Evolutionary conservation across 768 basidiomycete species (phyloP).

Genomic region (Kwoniella sp.): DNA sequence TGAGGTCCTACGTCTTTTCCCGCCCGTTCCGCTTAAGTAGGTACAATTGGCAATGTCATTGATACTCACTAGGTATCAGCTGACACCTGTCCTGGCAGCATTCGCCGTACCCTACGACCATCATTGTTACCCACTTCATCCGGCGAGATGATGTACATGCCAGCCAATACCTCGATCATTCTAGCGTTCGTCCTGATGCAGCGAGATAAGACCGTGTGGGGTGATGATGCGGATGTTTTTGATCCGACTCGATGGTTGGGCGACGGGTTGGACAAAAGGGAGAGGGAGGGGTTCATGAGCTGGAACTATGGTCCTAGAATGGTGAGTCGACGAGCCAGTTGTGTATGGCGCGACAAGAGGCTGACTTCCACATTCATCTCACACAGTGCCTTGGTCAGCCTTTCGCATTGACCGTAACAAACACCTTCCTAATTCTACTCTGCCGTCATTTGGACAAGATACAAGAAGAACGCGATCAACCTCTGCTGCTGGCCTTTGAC

Average conservation of each 20-base stretch:
- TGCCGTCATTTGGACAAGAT: constrained; percentile 23
- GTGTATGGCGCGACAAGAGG: no score
- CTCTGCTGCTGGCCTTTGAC: constrained; percentile 29
- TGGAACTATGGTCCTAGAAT: constrained; percentile 51
- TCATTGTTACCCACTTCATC: constrained; percentile 41
- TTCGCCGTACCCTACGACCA: constrained; percentile 40
- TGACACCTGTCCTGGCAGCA: constrained; percentile 22
- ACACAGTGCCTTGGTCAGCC: constrained; percentile 51
- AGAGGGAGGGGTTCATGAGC: constrained; percentile 32
- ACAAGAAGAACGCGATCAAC: background rate
- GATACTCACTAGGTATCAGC: background rate
- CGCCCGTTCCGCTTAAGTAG: constrained; percentile 72
- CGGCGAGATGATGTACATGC: constrained; percentile 42
- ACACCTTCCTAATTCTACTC: constrained; percentile 39
- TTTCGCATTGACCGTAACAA: constrained; percentile 38
- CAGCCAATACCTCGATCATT: constrained; percentile 59
- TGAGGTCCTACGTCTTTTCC: constrained; percentile 75
- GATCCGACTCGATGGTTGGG: constrained; percentile 75
- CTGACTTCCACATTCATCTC: no score
- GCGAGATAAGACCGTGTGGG: constrained; percentile 70
- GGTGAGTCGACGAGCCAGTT: constrained; percentile 28
- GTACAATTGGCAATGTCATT: background rate
- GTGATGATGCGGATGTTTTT: constrained; percentile 73
- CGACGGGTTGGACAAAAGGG: constrained; percentile 56
- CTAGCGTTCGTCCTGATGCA: constrained; percentile 69